Evolutionary conservation across 2,329 filamentous ascomycete species (phyloP).

Genomic region (Cadophora luteo-olivacea): DNA sequence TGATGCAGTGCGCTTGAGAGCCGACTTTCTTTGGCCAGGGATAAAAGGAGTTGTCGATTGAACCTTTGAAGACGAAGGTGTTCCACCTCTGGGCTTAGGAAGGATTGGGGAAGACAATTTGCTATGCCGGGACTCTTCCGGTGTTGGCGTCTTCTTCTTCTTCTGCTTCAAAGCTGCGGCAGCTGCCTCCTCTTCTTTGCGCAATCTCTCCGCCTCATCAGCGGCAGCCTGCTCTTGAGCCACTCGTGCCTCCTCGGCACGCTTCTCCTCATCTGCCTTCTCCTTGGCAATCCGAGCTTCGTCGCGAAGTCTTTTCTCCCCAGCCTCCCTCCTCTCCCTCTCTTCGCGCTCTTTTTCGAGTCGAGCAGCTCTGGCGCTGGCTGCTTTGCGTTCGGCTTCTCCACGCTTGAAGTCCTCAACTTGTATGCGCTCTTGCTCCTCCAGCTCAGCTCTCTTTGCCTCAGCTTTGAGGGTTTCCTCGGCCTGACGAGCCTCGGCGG

Average conservation of each 20-base stretch:
- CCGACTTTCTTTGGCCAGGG: conserved; percentile 37
- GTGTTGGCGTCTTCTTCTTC: conserved; percentile 24
- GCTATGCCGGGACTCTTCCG: conserved; percentile 16
- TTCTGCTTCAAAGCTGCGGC: conserved; percentile 10
- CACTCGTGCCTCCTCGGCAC: conserved; percentile 22
- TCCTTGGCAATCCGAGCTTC: conserved; percentile 29
- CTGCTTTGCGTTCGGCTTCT: conserved; percentile 30
- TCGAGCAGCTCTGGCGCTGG: conserved; percentile 29
- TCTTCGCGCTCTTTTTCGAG: conserved; percentile 31
- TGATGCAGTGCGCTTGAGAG: conserved; percentile 33
- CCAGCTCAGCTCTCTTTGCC: conserved; percentile 24
- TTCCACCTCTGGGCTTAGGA: conserved; percentile 20
- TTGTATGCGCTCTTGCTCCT: conserved; percentile 30
- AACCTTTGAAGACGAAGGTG: conserved; percentile 15
- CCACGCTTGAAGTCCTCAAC: conserved; percentile 23
- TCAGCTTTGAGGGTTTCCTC: conserved; percentile 31
- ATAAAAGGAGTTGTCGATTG: conserved; percentile 40
- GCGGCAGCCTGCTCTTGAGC: conserved; percentile 30
- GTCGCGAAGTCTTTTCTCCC: conserved; percentile 27
- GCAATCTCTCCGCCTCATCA: conserved; percentile 18
- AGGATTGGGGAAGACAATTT: conserved; percentile 28
- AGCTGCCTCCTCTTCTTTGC: conserved; percentile 19
- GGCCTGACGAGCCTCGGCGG: conserved; percentile 32
- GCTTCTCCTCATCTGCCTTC: conserved; percentile 28
- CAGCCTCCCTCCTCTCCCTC: conserved; percentile 25